These are phyloP conservation scores for Chrysoporthe austroafricana DNA, from an alignment of 2,329 filamentous ascomycete species.

Conservation along the genomic window DNA sequence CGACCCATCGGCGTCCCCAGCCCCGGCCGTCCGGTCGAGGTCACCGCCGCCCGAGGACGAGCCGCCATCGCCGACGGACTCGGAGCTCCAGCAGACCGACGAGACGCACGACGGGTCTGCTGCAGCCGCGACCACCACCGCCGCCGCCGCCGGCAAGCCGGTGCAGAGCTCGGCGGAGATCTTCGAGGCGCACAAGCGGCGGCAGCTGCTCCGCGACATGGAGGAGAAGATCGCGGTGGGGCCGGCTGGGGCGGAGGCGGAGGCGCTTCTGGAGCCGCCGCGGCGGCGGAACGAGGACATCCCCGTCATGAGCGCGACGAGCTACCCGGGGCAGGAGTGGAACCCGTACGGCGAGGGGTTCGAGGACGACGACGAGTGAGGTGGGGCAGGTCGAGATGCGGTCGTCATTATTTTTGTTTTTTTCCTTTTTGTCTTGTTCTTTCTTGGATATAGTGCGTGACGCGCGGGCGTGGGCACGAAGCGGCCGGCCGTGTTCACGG, in stretches of 20 bases:
- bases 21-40: constrained; percentile 1
- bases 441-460: neutral
- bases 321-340: constrained; percentile 75
- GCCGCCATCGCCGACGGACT: constrained; percentile 18
- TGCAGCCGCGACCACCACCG: neutral
- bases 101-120: neutral
- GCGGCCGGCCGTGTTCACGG: neutral
- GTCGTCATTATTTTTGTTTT: neutral
- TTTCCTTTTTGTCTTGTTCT: neutral
- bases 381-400: neutral
- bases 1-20: neutral
- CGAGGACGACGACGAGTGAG: constrained; percentile 35
- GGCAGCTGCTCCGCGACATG: constrained; percentile 47
- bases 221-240: constrained; percentile 59
- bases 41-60: constrained; percentile 18
- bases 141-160: constrained; percentile 28
- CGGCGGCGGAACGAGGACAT: constrained; percentile 47
- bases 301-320: constrained; percentile 67
- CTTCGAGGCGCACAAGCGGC: constrained; percentile 50
- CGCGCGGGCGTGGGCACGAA: neutral
- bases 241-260: constrained; percentile 34
- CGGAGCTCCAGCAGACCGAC: constrained; percentile 33
- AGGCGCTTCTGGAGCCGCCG: constrained; percentile 33
- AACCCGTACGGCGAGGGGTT: constrained; percentile 52
- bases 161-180: constrained; percentile 38